A percentile compares a stretch with the other conserved stretches of the same genome.
phyloP scores from a whole-genome alignment of 2,329 filamentous ascomycete genomes.

The Arthroderma sp. region DNA sequence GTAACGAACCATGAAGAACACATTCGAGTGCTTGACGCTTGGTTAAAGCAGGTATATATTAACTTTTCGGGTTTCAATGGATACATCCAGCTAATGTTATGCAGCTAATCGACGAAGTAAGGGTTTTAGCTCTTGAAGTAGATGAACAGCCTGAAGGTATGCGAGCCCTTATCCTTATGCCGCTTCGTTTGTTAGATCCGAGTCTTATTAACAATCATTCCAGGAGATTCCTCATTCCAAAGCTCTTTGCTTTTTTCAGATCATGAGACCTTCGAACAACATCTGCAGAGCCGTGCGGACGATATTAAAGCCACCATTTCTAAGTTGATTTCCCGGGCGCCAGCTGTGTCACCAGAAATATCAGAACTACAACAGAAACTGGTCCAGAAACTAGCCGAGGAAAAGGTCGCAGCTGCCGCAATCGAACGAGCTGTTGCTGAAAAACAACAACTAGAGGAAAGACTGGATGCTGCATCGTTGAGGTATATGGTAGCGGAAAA shows the following conservation, averaged over 20 bases:
- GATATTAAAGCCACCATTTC: constrained; percentile 64
- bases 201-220: neutral
- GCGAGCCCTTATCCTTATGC: no score
- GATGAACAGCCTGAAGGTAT: constrained; percentile 13
- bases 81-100: constrained; percentile 3
- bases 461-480: constrained; percentile 75
- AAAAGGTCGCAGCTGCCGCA: constrained; percentile 69
- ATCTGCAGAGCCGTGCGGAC: constrained; percentile 62
- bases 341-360: constrained; percentile 49
- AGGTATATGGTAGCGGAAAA: constrained; percentile 93
- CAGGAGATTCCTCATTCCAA: constrained; percentile 26
- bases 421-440: constrained; percentile 63
- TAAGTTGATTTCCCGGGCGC: constrained; percentile 44
- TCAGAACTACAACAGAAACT: constrained; percentile 62
- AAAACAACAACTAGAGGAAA: constrained; percentile 72
- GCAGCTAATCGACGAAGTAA: constrained; percentile 36
- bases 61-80: neutral
- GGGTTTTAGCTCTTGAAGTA: constrained; percentile 24
- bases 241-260: constrained; percentile 44
- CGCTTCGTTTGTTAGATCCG: neutral
- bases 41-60: constrained; percentile 77
- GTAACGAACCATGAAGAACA: constrained; percentile 83
- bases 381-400: constrained; percentile 58
- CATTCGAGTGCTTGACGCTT: constrained; percentile 75
- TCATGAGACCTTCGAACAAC: constrained; percentile 55